phyloP scores from a whole-genome alignment of 441 rosid genomes.

The Omphalea diandra region DNA sequence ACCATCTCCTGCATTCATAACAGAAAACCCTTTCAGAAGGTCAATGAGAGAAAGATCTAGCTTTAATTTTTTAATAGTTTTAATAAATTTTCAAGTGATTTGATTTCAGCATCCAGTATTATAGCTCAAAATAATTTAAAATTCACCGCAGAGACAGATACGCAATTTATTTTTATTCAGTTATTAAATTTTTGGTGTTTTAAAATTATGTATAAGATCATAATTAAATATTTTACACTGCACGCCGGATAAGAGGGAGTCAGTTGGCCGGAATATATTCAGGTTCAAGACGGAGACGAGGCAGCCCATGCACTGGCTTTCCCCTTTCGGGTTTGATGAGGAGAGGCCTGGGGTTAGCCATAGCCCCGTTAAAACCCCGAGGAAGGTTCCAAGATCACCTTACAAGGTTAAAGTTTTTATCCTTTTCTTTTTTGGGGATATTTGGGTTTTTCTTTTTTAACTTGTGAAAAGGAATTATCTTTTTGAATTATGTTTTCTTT shows the following conservation, averaged over 20 bases:
- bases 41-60: too few species aligned
- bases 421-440: conserved; percentile 11
- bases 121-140: too few species aligned
- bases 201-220: too few species aligned
- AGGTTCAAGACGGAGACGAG: conserved; percentile 83
- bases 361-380: conserved; percentile 65
- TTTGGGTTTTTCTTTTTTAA: conserved; percentile 10
- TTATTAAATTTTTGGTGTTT: too few species aligned
- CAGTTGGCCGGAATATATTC: conserved; percentile 60
- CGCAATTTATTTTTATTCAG: too few species aligned
- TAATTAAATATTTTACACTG: too few species aligned
- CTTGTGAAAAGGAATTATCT: not conserved
- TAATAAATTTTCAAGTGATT: too few species aligned
- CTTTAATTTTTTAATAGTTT: too few species aligned
- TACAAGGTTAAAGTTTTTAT: conserved; percentile 56
- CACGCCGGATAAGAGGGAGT: conserved; percentile 77
- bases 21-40: too few species aligned
- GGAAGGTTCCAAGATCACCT: conserved; percentile 88
- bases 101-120: too few species aligned
- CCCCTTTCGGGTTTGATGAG: conserved; percentile 64
- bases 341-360: conserved; percentile 54
- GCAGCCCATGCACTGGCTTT: conserved; percentile 57
- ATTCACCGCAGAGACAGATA: too few species aligned
- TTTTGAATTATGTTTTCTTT: not conserved
- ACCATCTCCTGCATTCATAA: too few species aligned